phyloP scores from a whole-genome alignment of 345 rosid species.

The Populus nigra region DNA sequence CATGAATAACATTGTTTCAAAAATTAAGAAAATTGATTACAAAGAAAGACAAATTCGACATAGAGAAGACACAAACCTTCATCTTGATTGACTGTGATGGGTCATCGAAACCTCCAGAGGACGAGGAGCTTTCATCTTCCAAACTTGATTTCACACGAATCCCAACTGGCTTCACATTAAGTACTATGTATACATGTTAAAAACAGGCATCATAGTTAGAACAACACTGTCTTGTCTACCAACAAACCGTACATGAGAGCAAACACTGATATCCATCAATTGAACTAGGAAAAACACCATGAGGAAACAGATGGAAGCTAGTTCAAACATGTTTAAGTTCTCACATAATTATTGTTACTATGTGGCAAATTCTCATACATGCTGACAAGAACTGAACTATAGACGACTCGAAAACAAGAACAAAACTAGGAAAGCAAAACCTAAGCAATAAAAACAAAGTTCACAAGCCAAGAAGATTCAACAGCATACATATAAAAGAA shows the following conservation, averaged over 20 bases:
- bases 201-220: background rate
- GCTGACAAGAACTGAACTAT: no score
- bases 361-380: no score
- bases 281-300: no score
- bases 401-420: no score
- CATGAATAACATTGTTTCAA: background rate
- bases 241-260: no score
- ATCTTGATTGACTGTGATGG: constrained; percentile 19
- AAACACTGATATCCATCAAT: background rate
- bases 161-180: constrained; percentile 26
- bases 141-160: constrained; percentile 36
- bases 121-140: constrained; percentile 25
- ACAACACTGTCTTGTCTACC: background rate
- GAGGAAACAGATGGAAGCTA: no score
- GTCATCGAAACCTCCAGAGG: constrained; percentile 18
- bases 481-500: background rate
- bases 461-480: background rate
- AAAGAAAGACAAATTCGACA: background rate
- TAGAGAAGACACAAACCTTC: constrained; percentile 26
- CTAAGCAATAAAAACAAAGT: background rate
- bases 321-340: no score
- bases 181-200: constrained; percentile 9
- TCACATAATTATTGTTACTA: no score
- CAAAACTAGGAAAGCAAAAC: background rate
- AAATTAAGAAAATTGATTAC: background rate